Evolutionary conservation across 345 rosid genomes (phyloP), one percentile per base, ranked within the genome.

Genomic region (Lenwebbia sp.): DNA sequence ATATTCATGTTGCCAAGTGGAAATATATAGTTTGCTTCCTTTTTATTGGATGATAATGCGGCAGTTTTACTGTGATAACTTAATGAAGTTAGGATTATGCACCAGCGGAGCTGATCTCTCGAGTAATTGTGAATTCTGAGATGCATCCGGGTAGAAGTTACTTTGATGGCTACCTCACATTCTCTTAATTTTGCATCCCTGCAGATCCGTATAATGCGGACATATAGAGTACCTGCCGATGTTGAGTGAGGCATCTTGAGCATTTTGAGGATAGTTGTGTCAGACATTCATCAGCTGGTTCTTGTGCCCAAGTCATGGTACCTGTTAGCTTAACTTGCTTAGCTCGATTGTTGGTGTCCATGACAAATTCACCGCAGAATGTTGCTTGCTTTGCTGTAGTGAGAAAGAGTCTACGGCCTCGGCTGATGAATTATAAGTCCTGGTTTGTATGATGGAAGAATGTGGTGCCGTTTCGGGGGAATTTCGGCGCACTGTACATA

Each of bases 171-270:
- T 33, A 83, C 57, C 84, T 14, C 57, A 50, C 5, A 50, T 83
- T 83, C 14, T 6, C 57, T 50, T 52, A 54, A 11, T 52, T 83
- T 52, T 19, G 57, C 57, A 83, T 51, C n/a, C 26, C 86, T 56
- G 86, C 93, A 96, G 99, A 94, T 95, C 62, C 97, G 98, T 52
- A 90, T 95, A 84, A 96, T 95, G 44, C 95, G 95, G 65, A 94
- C 97, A 23, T 96, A 93, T 85, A 88, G 91, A 86, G 83, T 86
- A 87, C 94, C 93, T 11, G 85, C 88, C 25, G 90, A 89, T n/a
- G 81, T 87, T 86, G 89, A 89, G 54, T 84, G 85, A 90, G 85
- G 84, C 75, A 57, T 86, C n/a, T 75, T 52, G 85, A 26, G 37
- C 53, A 83, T 54, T 83, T 78, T 51, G 58, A 50, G 57, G 15